A percentile compares a stretch with the other conserved stretches of the same genome.
phyloP scores from a whole-genome alignment of 768 basidiomycete species.

The Pleurotus giganteus region DNA sequence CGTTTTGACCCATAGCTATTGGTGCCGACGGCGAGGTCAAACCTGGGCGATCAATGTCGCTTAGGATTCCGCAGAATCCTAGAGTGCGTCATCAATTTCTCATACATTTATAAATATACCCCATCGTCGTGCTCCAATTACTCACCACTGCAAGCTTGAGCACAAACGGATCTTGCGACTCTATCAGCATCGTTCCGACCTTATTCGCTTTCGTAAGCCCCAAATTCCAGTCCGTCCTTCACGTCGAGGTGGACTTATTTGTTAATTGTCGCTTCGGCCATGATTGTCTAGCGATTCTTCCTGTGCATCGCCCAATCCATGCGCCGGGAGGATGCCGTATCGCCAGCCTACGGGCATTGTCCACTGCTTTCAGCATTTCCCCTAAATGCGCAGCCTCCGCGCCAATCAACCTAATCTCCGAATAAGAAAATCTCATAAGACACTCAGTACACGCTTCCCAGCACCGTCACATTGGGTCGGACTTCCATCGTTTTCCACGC shows the following conservation, averaged over 20 bases:
- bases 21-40: background rate
- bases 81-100: background rate
- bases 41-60: background rate
- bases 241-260: background rate
- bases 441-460: background rate
- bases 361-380: too few relatives aligned
- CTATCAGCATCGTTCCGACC: background rate
- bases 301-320: too few relatives aligned
- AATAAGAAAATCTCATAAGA: background rate
- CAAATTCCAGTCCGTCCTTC: background rate
- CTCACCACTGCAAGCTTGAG: background rate
- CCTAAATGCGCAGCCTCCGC: background rate
- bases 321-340: too few relatives aligned
- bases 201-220: background rate
- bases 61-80: background rate
- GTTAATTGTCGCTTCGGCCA: too few relatives aligned
- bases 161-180: background rate
- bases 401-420: constrained; percentile 4
- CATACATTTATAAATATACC: background rate
- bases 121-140: too few relatives aligned
- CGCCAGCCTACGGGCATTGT: too few relatives aligned
- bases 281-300: too few relatives aligned
- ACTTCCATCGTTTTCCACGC: background rate
- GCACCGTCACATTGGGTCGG: background rate
- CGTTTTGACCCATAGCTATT: background rate